Evolutionary conservation across 257 asterid species (phyloP), one percentile per base, ranked within the genome.

Genomic region (Haberlea rhodopensis): DNA sequence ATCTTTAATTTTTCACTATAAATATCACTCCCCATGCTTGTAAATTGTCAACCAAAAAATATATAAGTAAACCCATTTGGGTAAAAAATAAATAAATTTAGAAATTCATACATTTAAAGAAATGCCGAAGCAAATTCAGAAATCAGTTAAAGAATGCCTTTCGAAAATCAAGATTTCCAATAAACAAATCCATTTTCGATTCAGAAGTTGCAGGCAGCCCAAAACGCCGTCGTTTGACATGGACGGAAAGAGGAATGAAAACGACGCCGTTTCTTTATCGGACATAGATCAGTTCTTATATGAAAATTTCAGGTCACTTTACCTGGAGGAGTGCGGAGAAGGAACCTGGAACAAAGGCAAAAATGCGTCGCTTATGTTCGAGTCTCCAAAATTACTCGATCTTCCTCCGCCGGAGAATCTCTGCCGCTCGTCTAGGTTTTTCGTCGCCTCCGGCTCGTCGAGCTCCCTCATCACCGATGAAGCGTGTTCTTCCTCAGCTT

Each of bases 251-350:
- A 71, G 24, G 31, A 60, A 65, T n/a, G 63, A 29, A 26, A 16
- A 27, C 21, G 67, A 29, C 13, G 37, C 79, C 34, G 94, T 74
- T 1, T 78, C 94, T n/a, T 37, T 87, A 18, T 68, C 89, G 5
- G 94, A 85, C 66, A 68, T 87, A 67, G 94, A 87, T 70, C 74
- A 76, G 13, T 90, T 87, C 76, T 51, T 90, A 10, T 72, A 68
- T 62, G 89, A 85, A 76, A 87, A 87, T 62, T 90, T 90, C 68
- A 76, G 78, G 13, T 84, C 92, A 0, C 76, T 85, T 25, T 85
- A 78, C 76, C 63, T 13, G 11, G 70, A 78, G 26, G 84, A 76
- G 52, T 28, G 26, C 46, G 84, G 62, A 0, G 83, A 74, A 28
- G 79, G 68, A 18, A 53, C 5, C 46, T 2, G 62, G 58, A 71